Evolutionary conservation across 2,329 filamentous ascomycete genomes (phyloP), one percentile per base, ranked within the genome.

Genomic region (Lachnellula subtilissima): DNA sequence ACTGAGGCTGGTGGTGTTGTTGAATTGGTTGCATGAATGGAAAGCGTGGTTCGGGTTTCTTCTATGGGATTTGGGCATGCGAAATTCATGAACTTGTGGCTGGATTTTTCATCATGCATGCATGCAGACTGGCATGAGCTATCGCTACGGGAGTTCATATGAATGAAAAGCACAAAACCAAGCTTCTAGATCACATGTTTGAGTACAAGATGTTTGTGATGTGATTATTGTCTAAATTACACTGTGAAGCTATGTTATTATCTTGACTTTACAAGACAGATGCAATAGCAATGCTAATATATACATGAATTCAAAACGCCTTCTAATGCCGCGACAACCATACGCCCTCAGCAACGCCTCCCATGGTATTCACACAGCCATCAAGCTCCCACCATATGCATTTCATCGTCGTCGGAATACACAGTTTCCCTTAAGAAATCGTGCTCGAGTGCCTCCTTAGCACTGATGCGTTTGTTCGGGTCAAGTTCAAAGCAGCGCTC

Each of bases 1-100:
- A 96, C 89, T 76, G 91, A 94, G 78, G 93, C 92, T 72, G 94
- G 94, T 77, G 93, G 93, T 79, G 89, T 96, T 73, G 82, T 96
- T 72, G 91, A 97, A 85, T 84, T 97, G 76, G 90, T 97, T 73
- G 92, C 91, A 79, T 97, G 46, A 23, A 42, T 61, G 61, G 55
- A 48, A 48, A 48, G 48, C 49, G 25, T 43, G 37, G 22, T 49
- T 40, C 23, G 54, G 51, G 54, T 43, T 52, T 52, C 48, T 47
- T 45, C n/a, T 17, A 52, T 36, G 25, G 46, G 22, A 48, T 36
- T 22, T 36, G 39, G 42, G 48, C 58, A 50, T 52, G 50, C 43
- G 50, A 19, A 35, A 22, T 37, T 53, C 50, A 53, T 55, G 56
- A 39, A 55, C 12, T 23, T 25, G 36, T 39, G 32, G 37, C 48